Conservation (phyloP, 768 basidiomycete genomes). For the Chalciporus sphaerocephalus region DNA sequence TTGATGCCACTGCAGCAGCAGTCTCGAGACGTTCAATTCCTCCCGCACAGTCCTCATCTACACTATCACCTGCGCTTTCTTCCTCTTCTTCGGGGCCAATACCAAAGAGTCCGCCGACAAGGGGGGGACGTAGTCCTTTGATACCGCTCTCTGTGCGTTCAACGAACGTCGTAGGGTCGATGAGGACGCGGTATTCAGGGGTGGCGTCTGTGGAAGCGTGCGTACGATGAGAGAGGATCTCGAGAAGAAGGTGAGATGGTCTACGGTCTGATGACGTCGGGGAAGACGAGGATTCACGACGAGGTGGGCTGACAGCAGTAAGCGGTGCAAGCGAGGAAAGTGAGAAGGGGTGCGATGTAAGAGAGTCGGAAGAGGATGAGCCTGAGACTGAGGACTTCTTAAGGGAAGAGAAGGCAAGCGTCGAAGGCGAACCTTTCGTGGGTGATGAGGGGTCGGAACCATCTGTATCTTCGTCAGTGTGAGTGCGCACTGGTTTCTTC, state of each 20-base stretch:
- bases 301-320: constrained; percentile 5
- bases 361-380: constrained; percentile 1
- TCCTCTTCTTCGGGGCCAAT: constrained; percentile 45
- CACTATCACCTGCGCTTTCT: constrained; percentile 45
- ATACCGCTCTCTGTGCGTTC: constrained; percentile 62
- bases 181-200: constrained; percentile 77
- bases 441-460: constrained; percentile 9
- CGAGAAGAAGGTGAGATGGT: constrained; percentile 46
- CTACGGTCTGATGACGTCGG: constrained; percentile 28
- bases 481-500: neutral
- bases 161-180: constrained; percentile 65
- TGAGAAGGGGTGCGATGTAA: constrained; percentile 4
- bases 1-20: constrained; percentile 19
- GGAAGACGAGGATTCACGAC: constrained; percentile 2
- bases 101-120: constrained; percentile 35
- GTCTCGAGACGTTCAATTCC: constrained; percentile 24
- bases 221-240: constrained; percentile 59
- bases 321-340: constrained; percentile 18
- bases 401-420: constrained; percentile 13
- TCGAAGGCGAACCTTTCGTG: constrained; percentile 10
- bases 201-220: constrained; percentile 69
- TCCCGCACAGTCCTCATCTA: constrained; percentile 34
- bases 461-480: neutral
- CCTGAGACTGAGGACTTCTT: constrained; percentile 6
- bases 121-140: constrained; percentile 51